Percentiles rank a stretch among this genome's conserved stretches.
Evolutionary conservation across 2,329 filamentous ascomycete species (phyloP).

Genomic region (Aspergillus intermedius): DNA sequence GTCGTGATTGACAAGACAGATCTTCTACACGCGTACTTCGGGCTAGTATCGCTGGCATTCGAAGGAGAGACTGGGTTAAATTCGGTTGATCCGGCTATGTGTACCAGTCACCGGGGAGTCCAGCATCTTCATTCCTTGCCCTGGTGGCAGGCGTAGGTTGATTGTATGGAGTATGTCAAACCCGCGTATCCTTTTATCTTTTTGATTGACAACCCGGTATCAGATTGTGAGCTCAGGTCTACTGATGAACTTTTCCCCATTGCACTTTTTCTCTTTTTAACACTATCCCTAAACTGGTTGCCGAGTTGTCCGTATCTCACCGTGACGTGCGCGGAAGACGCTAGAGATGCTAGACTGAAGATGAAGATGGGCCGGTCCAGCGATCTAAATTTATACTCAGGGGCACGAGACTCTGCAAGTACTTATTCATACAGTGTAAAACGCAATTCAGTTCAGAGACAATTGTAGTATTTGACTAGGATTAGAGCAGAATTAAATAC

Average conservation of each 20-base stretch:
- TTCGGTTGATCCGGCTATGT: slow-evolving; percentile 66
- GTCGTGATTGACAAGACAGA: slow-evolving; percentile 44
- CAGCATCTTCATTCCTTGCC: slow-evolving; percentile 35
- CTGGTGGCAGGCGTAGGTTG: slow-evolving; percentile 27
- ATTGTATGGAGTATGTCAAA: not conserved
- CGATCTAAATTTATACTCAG: too few relatives aligned
- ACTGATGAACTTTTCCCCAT: not conserved
- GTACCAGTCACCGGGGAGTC: slow-evolving; percentile 55
- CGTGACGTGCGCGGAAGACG: too few relatives aligned
- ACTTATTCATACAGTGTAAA: too few relatives aligned
- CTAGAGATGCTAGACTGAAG: too few relatives aligned
- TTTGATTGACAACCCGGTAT: not conserved
- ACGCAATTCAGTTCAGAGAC: too few relatives aligned
- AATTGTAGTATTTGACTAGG: too few relatives aligned
- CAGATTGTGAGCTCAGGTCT: not conserved
- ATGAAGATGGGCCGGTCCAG: too few relatives aligned
- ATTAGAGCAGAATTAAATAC: too few relatives aligned
- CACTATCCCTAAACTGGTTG: too few relatives aligned
- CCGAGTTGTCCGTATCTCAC: too few relatives aligned
- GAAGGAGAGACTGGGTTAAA: slow-evolving; percentile 65
- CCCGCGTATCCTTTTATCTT: not conserved
- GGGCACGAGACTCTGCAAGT: too few relatives aligned
- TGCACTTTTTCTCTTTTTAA: too few relatives aligned
- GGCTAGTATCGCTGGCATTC: slow-evolving; percentile 69
- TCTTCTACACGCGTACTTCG: slow-evolving; percentile 84